Base-by-base conservation (phyloP, 352 stramenopile genomes). In the Elongisporangium senticosum region DNA sequence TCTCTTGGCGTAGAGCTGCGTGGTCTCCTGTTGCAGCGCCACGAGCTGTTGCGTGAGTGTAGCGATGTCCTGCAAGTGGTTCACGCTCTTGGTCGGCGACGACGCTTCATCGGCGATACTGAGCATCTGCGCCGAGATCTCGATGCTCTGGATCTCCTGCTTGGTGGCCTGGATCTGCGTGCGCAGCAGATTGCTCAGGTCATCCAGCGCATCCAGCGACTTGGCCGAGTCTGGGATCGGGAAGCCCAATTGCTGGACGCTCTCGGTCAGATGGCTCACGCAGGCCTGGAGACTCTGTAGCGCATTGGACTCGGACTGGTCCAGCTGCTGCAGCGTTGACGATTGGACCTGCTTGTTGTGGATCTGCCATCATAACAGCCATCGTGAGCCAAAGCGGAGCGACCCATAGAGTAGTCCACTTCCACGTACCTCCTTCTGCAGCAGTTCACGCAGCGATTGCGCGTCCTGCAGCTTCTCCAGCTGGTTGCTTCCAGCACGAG, bases 71-170 rank as follows among this genome's bases (percentile, higher is more conserved):
- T 63, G 61, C 13, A 87, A 57, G 10, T 51, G 64, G 14, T 82
- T 60, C 1, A 66, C 64, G 47, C 50, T 74, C 48, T 14, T 11
- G 39, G 39, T 62, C 49, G 11, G 43, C 17, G 37, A 49, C 54
- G 0, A 43, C 22, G 49, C 60, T 50, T 87, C 75, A 5, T 74
- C 75, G 14, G 74, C 72, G 10, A 83, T 71, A 47, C 63, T 79
- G 23, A 69, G 67, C 77, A 88, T 90, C 56, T 83, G 74, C 17
- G 69, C 72, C 22, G 75, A 65, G 61, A 88, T 88, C 65, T 90
- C 69, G 54, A 88, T 65, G 37, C 64, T 86, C 61, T 90, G 80
- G 24, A 90, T 84, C 53, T 90, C 80, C 56, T 87, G 77, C 53
- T 78, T 83, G 19, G 75, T 56, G 0, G 71, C 56, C 37, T 83